phyloP scores from a whole-genome alignment of 2,329 filamentous ascomycete species.

The Alternaria incomplexa region DNA sequence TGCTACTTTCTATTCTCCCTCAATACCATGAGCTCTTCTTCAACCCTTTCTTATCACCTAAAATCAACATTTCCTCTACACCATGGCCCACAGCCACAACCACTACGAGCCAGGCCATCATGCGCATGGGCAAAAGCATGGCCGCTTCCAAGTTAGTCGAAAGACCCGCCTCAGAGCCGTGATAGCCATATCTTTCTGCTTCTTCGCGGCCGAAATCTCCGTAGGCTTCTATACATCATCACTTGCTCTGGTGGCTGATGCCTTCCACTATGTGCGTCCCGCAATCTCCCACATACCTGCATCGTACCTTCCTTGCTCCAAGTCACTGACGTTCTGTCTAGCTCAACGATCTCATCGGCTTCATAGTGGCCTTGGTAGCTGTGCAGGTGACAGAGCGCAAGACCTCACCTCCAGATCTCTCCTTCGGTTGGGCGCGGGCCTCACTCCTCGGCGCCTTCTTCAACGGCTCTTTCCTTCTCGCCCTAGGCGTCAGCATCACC shows the following conservation, averaged over 20 bases:
- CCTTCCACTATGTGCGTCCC: constrained; percentile 74
- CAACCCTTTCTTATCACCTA: neutral
- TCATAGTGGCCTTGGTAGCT: constrained; percentile 69
- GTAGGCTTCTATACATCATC: constrained; percentile 74
- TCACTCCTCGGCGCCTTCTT: constrained; percentile 79
- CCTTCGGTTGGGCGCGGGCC: constrained; percentile 79
- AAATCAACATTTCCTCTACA: neutral
- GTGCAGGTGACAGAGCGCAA: constrained; percentile 63
- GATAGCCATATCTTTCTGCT: constrained; percentile 55
- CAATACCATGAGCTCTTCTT: neutral
- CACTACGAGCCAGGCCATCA: constrained; percentile 9
- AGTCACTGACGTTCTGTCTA: constrained; percentile 37
- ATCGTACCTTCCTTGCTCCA: too few relatives aligned
- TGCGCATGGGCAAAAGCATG: constrained; percentile 10
- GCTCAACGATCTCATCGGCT: constrained; percentile 75
- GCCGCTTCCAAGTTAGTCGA: constrained; percentile 33
- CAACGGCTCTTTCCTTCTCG: constrained; percentile 77
- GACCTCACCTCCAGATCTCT: constrained; percentile 64
- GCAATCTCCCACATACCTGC: neutral
- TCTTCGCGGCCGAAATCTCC: constrained; percentile 59
- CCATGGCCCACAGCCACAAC: constrained; percentile 23
- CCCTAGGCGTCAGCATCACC: constrained; percentile 73
- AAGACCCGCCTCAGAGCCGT: constrained; percentile 47
- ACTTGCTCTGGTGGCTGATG: constrained; percentile 75
- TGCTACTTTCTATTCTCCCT: neutral